Conservation (phyloP, 331 rosid species). For the Rosa hybrid region DNA sequence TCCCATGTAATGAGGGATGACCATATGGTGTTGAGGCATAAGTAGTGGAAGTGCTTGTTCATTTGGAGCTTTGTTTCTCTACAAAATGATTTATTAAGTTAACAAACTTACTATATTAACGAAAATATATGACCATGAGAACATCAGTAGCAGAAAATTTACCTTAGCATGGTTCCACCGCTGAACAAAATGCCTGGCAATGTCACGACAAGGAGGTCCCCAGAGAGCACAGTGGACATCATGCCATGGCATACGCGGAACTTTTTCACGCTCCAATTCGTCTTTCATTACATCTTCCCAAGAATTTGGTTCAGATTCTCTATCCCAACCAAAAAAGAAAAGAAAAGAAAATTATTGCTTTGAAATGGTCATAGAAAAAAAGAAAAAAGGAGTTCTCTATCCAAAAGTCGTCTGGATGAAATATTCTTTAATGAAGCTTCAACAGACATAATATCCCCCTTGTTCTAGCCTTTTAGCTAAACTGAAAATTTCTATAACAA, state of each 20-base stretch:
- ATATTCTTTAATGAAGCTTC: background rate
- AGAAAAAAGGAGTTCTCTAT: background rate
- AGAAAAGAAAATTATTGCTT: background rate
- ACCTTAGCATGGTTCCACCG: constrained; percentile 64
- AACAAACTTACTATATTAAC: background rate
- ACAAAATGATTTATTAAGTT: constrained; percentile 11
- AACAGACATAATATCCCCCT: background rate
- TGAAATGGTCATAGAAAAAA: background rate
- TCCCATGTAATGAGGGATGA: constrained; percentile 54
- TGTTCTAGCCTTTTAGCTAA: background rate
- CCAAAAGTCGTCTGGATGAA: background rate
- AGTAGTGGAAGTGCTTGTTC: constrained; percentile 50
- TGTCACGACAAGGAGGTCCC: constrained; percentile 55
- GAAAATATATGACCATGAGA: background rate
- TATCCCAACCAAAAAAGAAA: constrained; percentile 10
- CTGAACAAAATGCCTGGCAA: constrained; percentile 55
- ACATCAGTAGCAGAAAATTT: constrained; percentile 4
- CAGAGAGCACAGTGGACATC: constrained; percentile 56
- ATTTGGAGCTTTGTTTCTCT: constrained; percentile 54
- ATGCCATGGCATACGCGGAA: constrained; percentile 62
- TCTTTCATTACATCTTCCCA: constrained; percentile 54
- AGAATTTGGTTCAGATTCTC: constrained; percentile 65
- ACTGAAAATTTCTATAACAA: background rate
- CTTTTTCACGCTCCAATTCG: constrained; percentile 45
- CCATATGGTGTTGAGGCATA: constrained; percentile 57